phyloP scores from a whole-genome alignment of 202 grass and related monocot species.

The Carex arenaria region DNA sequence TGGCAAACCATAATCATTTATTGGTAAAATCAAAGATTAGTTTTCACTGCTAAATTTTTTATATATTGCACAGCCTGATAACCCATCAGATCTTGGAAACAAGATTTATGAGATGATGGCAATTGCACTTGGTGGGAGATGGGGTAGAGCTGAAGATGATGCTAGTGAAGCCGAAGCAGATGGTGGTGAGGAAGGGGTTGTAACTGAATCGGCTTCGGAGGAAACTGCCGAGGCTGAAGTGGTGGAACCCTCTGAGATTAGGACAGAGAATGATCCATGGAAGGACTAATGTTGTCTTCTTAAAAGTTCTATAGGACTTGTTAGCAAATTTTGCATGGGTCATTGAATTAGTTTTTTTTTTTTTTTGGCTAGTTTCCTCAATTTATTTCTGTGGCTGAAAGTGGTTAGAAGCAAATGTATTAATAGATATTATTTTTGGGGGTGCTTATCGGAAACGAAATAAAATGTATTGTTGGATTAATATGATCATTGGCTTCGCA shows the following conservation, averaged over 20 bases:
- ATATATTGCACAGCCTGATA: conserved; percentile 58
- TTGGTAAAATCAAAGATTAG: not conserved
- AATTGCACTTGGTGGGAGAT: conserved; percentile 65
- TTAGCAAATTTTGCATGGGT: conserved; percentile 15
- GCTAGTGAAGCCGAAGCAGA: conserved; percentile 18
- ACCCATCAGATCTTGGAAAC: conserved; percentile 69
- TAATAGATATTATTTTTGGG: not conserved
- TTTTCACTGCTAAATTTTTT: not conserved
- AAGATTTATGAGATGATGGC: conserved; percentile 99
- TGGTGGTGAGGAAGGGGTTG: not conserved
- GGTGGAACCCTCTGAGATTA: conserved; percentile 72
- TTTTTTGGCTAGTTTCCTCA: not conserved
- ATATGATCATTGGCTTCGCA: not conserved
- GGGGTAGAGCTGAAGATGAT: conserved; percentile 45
- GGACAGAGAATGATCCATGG: conserved; percentile 69
- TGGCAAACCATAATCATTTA: not conserved
- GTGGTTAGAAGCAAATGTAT: not conserved
- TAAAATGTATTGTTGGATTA: not conserved
- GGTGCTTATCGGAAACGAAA: not conserved
- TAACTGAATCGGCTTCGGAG: conserved; percentile 1
- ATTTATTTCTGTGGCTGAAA: not conserved
- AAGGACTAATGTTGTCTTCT: conserved; percentile 36
- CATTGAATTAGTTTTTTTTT: not conserved
- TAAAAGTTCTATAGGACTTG: not conserved
- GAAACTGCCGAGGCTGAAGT: conserved; percentile 38